Evolutionary conservation across 805 yeast genomes (phyloP).

Genomic region (Saccharomycopsis malanga): DNA sequence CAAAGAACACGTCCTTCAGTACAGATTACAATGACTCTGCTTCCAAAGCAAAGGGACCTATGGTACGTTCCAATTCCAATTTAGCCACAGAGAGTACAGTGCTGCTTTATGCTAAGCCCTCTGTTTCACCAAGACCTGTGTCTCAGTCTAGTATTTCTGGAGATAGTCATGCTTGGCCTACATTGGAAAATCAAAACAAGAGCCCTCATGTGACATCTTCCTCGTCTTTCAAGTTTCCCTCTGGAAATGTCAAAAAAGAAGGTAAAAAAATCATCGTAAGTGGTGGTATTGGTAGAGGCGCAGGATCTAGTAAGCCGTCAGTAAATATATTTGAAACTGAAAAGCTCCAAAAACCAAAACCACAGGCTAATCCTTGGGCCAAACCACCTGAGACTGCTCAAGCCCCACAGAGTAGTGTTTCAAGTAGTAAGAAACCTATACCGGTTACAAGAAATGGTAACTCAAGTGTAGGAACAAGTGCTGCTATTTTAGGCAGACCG

Average conservation of each 20-base stretch:
- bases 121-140: background rate
- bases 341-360: background rate
- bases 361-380: conserved; percentile 5
- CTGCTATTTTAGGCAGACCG: background rate
- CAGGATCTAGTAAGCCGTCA: background rate
- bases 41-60: too few species aligned
- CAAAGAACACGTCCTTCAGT: too few species aligned
- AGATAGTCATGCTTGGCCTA: background rate
- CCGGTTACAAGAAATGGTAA: background rate
- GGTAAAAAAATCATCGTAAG: background rate
- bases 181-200: background rate
- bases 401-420: too few species aligned
- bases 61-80: too few species aligned
- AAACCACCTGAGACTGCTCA: background rate
- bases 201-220: background rate
- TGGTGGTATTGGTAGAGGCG: conserved; percentile 9
- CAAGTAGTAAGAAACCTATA: background rate
- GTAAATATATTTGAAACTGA: background rate
- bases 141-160: background rate
- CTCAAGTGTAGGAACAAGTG: background rate
- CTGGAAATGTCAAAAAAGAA: background rate
- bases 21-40: too few species aligned
- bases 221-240: too few species aligned
- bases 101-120: too few species aligned
- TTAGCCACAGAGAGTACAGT: too few species aligned